Evolutionary conservation across 345 rosid genomes (phyloP).

Genomic region (Microthlaspi erraticum): DNA sequence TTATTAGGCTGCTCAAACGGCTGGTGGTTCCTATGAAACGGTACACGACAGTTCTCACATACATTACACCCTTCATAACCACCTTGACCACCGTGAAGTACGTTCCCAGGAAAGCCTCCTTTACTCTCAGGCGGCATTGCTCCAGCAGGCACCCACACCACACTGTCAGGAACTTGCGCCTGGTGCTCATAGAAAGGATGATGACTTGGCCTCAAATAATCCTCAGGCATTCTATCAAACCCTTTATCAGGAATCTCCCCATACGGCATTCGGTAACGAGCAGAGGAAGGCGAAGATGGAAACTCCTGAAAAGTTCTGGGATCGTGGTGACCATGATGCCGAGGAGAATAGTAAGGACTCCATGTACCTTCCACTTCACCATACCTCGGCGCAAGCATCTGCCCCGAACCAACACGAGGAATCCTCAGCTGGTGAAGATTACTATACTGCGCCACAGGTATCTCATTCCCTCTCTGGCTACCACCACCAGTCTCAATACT

Average conservation of each 20-base stretch:
- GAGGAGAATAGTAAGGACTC: slow-evolving; percentile 77
- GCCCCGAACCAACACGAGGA: slow-evolving; percentile 52
- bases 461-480: slow-evolving; percentile 63
- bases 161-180: slow-evolving; percentile 64
- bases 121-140: slow-evolving; percentile 61
- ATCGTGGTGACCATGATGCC: slow-evolving; percentile 81
- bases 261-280: slow-evolving; percentile 63
- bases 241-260: slow-evolving; percentile 69
- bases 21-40: slow-evolving; percentile 65
- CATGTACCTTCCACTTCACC: slow-evolving; percentile 73
- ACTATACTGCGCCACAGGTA: slow-evolving; percentile 55
- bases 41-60: slow-evolving; percentile 68
- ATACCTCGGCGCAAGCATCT: slow-evolving; percentile 61
- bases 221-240: slow-evolving; percentile 75
- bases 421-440: slow-evolving; percentile 57
- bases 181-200: slow-evolving; percentile 65
- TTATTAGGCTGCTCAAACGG: slow-evolving; percentile 68
- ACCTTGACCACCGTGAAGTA: slow-evolving; percentile 58
- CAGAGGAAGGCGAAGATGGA: slow-evolving; percentile 83
- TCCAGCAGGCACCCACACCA: slow-evolving; percentile 76
- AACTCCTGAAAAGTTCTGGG: slow-evolving; percentile 66
- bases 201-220: slow-evolving; percentile 61
- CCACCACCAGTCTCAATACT: slow-evolving; percentile 62
- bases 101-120: slow-evolving; percentile 76
- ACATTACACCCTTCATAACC: slow-evolving; percentile 64